Evolutionary conservation across 306 rosid genomes (phyloP).

Genomic region (Vicia faba): DNA sequence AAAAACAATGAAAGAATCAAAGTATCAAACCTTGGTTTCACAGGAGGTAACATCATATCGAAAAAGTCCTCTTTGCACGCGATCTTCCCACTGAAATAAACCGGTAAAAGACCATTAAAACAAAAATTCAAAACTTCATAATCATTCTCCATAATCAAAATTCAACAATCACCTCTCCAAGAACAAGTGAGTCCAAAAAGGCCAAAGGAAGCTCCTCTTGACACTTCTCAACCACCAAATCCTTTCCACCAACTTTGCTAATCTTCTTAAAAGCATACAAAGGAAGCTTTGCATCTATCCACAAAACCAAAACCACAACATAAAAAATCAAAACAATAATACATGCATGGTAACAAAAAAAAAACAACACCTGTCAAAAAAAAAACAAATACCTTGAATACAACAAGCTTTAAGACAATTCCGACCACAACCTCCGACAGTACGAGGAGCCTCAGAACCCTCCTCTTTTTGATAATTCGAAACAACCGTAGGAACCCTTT

Average conservation of each 20-base stretch:
- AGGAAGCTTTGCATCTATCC: conserved; percentile 83
- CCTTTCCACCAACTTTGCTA: conserved; percentile 42
- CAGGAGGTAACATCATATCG: conserved; percentile 96
- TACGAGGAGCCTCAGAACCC: conserved; percentile 48
- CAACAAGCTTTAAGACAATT: conserved; percentile 80
- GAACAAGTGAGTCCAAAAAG: conserved; percentile 84
- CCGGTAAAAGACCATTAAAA: conserved; percentile 25
- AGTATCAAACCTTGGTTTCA: conserved; percentile 73
- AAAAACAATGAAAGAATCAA: neutral
- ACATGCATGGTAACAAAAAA: neutral
- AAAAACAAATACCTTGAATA: conserved; percentile 60
- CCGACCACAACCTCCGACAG: conserved; percentile 74
- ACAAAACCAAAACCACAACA: neutral
- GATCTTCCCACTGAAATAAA: conserved; percentile 85
- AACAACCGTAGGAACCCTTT: conserved; percentile 89
- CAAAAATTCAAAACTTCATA: neutral
- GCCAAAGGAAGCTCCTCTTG: conserved; percentile 66
- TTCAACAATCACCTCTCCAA: conserved; percentile 64
- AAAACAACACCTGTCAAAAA: conserved; percentile 1
- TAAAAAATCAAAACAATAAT: conserved; percentile 14
- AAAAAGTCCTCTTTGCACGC: conserved; percentile 86
- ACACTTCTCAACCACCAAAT: conserved; percentile 35
- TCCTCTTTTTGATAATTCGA: conserved; percentile 92
- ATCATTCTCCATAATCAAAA: conserved; percentile 25
- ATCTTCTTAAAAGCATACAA: conserved; percentile 75